Evolutionary conservation across 371 early-diverging fungal genomes (phyloP).

Genomic region (Apophysomyces elegans): DNA sequence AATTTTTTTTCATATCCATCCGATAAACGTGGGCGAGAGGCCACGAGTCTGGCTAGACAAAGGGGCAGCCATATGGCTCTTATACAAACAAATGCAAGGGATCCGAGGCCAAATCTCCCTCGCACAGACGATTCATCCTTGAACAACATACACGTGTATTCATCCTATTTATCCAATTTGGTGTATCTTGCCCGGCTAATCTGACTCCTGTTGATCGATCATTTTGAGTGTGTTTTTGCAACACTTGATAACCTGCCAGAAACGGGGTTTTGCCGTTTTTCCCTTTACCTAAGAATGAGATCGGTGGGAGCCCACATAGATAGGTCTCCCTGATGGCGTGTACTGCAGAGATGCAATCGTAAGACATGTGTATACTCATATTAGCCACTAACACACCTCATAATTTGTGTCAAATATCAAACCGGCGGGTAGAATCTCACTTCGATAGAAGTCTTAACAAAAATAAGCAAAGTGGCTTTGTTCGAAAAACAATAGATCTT

Average conservation of each 20-base stretch:
- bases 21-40: constrained; percentile 1
- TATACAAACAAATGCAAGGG: constrained; percentile 9
- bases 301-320: constrained; percentile 40
- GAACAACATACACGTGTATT: constrained; percentile 1
- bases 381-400: constrained; percentile 25
- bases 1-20: not conserved
- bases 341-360: constrained; percentile 23
- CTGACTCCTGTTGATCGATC: not conserved
- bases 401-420: constrained; percentile 74
- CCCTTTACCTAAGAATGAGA: constrained; percentile 12
- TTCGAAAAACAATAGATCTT: constrained; percentile 12
- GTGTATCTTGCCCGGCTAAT: not conserved
- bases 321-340: constrained; percentile 36
- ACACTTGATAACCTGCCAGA: not conserved
- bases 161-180: constrained; percentile 8
- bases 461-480: not conserved
- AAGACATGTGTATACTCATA: not conserved
- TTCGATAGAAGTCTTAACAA: constrained; percentile 63
- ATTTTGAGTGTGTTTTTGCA: not conserved
- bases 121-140: constrained; percentile 11
- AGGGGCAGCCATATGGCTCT: constrained; percentile 8
- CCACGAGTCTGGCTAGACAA: constrained; percentile 8
- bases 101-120: constrained; percentile 5
- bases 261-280: not conserved
- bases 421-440: constrained; percentile 66